Evolutionary conservation across 768 basidiomycete genomes (phyloP).

Genomic region (Sporobolomyces pararoseus): DNA sequence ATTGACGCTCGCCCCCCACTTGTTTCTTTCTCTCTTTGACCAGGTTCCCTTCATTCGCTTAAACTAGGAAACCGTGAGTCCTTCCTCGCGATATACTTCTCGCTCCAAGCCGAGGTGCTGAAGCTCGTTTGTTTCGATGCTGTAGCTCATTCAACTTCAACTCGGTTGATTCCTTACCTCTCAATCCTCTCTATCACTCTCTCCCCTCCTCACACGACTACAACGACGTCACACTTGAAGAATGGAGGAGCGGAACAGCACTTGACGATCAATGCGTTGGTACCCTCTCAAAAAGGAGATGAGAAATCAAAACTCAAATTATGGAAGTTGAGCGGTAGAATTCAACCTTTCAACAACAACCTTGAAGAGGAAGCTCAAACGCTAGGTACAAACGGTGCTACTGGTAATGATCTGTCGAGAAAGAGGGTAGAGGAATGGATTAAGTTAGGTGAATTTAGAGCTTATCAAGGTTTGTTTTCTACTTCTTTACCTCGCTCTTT

Average conservation of each 20-base stretch:
- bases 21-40: neutral
- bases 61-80: neutral
- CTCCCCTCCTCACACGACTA: neutral
- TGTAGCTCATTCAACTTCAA: constrained; percentile 8
- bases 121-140: neutral
- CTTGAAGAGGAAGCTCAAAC: neutral
- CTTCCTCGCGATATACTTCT: neutral
- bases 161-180: constrained; percentile 15
- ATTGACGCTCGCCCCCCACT: neutral
- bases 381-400: neutral
- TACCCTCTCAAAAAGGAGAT: neutral
- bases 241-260: too few species aligned
- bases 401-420: neutral
- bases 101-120: neutral
- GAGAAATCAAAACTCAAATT: neutral
- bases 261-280: constrained; percentile 14
- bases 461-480: constrained; percentile 12
- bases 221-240: too few species aligned
- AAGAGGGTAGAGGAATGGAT: neutral
- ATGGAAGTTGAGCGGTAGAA: neutral
- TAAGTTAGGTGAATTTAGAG: neutral
- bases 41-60: constrained; percentile 2
- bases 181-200: constrained; percentile 6
- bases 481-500: neutral
- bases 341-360: neutral